Evolutionary conservation across 192 early-diverging fungal genomes (phyloP).

Genomic region (Backusella macrospora): DNA sequence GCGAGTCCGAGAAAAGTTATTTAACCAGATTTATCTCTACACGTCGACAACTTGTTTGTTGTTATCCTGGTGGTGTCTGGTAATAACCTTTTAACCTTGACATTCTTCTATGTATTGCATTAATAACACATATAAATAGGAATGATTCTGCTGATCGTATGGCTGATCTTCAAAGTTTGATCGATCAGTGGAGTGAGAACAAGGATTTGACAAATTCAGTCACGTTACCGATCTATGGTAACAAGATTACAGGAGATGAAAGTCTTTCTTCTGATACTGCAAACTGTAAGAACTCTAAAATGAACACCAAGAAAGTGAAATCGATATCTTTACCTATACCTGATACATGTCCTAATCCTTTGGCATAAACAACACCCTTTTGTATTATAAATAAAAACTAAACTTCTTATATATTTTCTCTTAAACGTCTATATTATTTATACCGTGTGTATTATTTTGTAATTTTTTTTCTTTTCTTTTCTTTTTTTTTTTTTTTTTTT

Average conservation of each 20-base stretch:
- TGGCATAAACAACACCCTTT: neutral
- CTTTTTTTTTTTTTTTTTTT: neutral
- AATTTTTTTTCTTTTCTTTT: too few species aligned
- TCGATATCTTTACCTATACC: conserved; percentile 16
- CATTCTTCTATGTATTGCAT: neutral
- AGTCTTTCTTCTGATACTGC: conserved; percentile 25
- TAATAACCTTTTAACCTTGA: too few species aligned
- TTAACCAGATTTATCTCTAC: conserved; percentile 36
- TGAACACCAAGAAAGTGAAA: neutral
- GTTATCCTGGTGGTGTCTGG: conserved; percentile 37
- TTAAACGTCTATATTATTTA: too few species aligned
- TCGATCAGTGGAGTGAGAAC: conserved; percentile 31
- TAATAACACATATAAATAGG: neutral
- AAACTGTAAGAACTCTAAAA: conserved; percentile 15
- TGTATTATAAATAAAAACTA: too few species aligned
- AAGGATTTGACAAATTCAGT: conserved; percentile 31
- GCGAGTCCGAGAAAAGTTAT: conserved; percentile 33
- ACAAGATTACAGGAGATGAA: conserved; percentile 39
- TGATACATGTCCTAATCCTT: conserved; percentile 6
- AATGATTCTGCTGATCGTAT: conserved; percentile 40
- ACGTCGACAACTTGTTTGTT: conserved; percentile 41
- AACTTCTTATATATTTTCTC: too few species aligned
- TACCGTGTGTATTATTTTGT: too few species aligned
- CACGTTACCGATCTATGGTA: conserved; percentile 24
- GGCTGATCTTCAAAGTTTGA: conserved; percentile 30